A percentile compares a stretch with the other conserved stretches of the same genome.
phyloP scores from a whole-genome alignment of 1,139 yeast species.

The Ogataea hybrid region DNA sequence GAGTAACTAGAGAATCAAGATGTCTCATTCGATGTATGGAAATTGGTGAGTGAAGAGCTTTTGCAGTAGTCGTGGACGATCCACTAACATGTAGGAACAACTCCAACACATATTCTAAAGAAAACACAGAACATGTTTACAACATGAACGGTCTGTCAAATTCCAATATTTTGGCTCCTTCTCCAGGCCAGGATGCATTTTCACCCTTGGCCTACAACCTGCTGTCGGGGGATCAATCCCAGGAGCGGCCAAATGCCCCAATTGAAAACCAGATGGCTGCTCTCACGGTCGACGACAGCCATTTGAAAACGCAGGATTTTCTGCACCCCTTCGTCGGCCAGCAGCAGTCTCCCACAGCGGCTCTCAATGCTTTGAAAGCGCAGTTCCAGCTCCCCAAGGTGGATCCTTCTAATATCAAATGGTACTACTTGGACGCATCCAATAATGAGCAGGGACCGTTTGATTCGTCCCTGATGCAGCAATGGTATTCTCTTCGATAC shows the following conservation, averaged over 20 bases:
- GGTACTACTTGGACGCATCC: conserved; percentile 73
- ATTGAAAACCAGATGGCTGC: conserved; percentile 6
- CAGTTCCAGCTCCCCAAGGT: conserved; percentile 10
- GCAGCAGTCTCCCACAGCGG: conserved; percentile 7
- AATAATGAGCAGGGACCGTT: conserved; percentile 83
- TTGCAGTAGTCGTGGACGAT: conserved; percentile 1
- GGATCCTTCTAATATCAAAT: conserved; percentile 41
- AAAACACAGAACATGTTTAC: conserved; percentile 34
- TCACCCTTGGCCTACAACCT: conserved; percentile 15
- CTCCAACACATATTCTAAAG: conserved; percentile 1
- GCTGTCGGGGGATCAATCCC: conserved; percentile 5
- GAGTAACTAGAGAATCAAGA: conserved; percentile 7
- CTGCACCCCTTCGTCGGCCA: conserved; percentile 1
- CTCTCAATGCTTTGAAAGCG: conserved; percentile 6
- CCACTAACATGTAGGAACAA: conserved; percentile 7
- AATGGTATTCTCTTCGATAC: conserved; percentile 68
- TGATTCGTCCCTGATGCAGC: conserved; percentile 71
- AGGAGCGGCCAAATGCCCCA: neutral
- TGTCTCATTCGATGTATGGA: conserved; percentile 10
- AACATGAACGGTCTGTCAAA: conserved; percentile 50
- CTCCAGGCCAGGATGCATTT: conserved; percentile 14
- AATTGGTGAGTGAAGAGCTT: conserved; percentile 7
- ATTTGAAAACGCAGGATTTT: conserved; percentile 4
- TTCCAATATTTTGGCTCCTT: conserved; percentile 11
- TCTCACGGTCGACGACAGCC: conserved; percentile 4